Evolutionary conservation across 352 stramenopile species (phyloP).

Genomic region (Pythium guiyangense): DNA sequence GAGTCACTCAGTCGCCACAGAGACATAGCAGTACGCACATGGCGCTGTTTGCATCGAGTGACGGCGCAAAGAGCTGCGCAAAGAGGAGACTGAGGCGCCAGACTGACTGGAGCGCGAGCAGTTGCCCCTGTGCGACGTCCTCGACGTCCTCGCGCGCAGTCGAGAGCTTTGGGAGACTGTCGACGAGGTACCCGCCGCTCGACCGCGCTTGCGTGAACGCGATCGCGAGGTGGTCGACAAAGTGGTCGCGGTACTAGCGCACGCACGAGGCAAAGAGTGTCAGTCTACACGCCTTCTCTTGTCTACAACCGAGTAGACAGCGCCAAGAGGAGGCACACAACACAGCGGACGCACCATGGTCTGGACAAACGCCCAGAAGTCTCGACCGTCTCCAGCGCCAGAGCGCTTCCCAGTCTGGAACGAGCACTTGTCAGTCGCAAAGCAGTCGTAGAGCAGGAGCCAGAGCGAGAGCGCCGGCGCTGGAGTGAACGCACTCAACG

Average conservation of each 20-base stretch:
- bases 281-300: neutral
- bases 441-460: slow-evolving; percentile 47
- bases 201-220: slow-evolving; percentile 34
- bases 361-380: slow-evolving; percentile 58
- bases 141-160: slow-evolving; percentile 1
- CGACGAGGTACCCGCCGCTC: slow-evolving; percentile 33
- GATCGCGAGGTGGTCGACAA: slow-evolving; percentile 33
- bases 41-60: slow-evolving; percentile 2
- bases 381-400: slow-evolving; percentile 20
- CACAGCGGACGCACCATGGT: slow-evolving; percentile 20
- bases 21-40: slow-evolving; percentile 1
- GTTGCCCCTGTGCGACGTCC: slow-evolving; percentile 14
- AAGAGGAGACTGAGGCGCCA: slow-evolving; percentile 22
- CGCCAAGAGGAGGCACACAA: neutral
- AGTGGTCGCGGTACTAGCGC: slow-evolving; percentile 17
- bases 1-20: neutral
- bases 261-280: neutral
- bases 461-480: slow-evolving; percentile 56
- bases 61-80: neutral
- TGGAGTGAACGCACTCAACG: neutral
- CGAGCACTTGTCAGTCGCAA: slow-evolving; percentile 14
- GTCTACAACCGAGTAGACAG: neutral
- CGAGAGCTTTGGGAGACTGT: slow-evolving; percentile 16
- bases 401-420: slow-evolving; percentile 17
- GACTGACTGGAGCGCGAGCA: slow-evolving; percentile 17